Conservation (phyloP, 108 stramenopile species). For the Conticribra guillardii region DNA sequence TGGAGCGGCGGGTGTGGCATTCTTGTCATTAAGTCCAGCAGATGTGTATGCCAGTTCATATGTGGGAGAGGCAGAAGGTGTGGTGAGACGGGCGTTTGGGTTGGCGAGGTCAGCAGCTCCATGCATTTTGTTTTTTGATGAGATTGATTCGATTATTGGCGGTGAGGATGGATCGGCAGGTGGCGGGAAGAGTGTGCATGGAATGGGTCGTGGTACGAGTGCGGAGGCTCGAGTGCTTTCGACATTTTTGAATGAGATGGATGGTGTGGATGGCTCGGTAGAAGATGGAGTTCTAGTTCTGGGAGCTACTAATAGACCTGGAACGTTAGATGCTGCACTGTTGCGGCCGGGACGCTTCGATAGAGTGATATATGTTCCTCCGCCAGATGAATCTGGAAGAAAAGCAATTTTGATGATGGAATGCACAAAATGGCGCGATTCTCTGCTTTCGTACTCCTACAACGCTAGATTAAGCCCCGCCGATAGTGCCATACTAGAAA, state of each 20-base stretch:
- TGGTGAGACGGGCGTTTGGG: conserved; percentile 91
- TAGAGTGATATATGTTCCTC: conserved; percentile 89
- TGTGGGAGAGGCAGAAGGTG: conserved; percentile 97
- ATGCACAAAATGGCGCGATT: conserved; percentile 52
- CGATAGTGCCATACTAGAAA: background rate
- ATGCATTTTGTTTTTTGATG: conserved; percentile 98
- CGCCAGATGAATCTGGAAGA: conserved; percentile 90
- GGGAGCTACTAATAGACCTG: conserved; percentile 96
- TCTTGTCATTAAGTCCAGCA: conserved; percentile 93
- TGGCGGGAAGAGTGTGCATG: conserved; percentile 43
- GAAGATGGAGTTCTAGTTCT: conserved; percentile 92
- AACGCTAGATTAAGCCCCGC: background rate
- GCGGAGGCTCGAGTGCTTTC: conserved; percentile 90
- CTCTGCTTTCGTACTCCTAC: background rate
- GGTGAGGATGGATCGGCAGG: conserved; percentile 16
- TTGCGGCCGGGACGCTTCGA: conserved; percentile 96
- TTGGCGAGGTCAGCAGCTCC: conserved; percentile 94
- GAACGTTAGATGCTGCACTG: conserved; percentile 92
- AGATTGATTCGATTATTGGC: conserved; percentile 95
- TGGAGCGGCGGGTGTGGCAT: conserved; percentile 89
- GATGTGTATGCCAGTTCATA: conserved; percentile 94
- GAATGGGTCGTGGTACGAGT: conserved; percentile 76
- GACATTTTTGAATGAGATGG: conserved; percentile 98
- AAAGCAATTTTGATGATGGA: conserved; percentile 86
- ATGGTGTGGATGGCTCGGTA: conserved; percentile 85